Percentiles rank a stretch among this genome's conserved stretches.
Evolutionary conservation across 768 basidiomycete genomes (phyloP).

Genomic region (Calocybe indica): DNA sequence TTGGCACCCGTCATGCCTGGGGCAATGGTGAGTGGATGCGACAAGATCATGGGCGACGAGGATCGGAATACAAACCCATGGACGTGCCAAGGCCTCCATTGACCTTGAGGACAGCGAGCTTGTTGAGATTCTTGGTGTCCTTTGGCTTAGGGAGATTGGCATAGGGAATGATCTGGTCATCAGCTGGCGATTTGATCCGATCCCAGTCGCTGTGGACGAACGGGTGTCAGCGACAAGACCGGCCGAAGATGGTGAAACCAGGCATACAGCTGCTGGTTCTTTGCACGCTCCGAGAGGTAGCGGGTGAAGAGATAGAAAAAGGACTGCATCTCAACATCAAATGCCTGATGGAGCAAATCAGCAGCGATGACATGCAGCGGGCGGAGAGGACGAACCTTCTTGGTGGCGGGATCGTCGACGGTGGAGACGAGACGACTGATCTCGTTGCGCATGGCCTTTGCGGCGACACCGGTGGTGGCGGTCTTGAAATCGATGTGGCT

Average conservation of each 20-base stretch:
- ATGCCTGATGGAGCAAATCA: constrained; percentile 46
- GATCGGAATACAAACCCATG: constrained; percentile 50
- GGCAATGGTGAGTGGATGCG: constrained; percentile 4
- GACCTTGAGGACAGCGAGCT: constrained; percentile 93
- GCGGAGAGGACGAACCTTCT: constrained; percentile 52
- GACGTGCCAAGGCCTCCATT: constrained; percentile 92
- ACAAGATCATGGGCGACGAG: not conserved
- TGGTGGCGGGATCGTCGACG: constrained; percentile 72
- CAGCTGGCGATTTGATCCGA: constrained; percentile 80
- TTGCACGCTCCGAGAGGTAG: constrained; percentile 85
- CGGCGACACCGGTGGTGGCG: constrained; percentile 90
- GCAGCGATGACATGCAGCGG: not conserved
- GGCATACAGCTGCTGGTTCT: constrained; percentile 79
- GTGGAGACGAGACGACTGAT: constrained; percentile 88
- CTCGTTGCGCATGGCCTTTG: constrained; percentile 98
- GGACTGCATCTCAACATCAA: constrained; percentile 93
- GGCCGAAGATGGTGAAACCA: constrained; percentile 4
- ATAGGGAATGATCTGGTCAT: constrained; percentile 84
- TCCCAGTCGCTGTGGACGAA: constrained; percentile 67
- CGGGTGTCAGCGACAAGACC: constrained; percentile 4
- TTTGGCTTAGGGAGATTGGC: constrained; percentile 54
- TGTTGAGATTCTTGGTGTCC: constrained; percentile 70
- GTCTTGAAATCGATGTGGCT: constrained; percentile 95
- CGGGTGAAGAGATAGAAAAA: constrained; percentile 97
- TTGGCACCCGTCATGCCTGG: constrained; percentile 83